Evolutionary conservation across 2,329 filamentous ascomycete genomes (phyloP).

Genomic region (Pseudogymnoascus sp.): DNA sequence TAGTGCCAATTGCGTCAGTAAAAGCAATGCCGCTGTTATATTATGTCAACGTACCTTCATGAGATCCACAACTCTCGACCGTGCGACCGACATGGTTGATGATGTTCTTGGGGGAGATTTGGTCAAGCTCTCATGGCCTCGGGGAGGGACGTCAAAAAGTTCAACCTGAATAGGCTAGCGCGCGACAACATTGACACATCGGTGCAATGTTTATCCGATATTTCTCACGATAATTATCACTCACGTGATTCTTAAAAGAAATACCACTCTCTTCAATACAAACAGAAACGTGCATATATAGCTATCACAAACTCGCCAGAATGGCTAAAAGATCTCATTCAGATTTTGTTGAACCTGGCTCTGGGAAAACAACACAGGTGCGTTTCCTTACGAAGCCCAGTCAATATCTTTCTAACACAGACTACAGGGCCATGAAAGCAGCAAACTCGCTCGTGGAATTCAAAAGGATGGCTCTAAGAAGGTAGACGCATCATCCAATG

Average conservation of each 20-base stretch:
- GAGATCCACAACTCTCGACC: constrained; percentile 60
- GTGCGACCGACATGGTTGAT: constrained; percentile 55
- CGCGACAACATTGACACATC: neutral
- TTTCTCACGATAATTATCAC: constrained; percentile 5
- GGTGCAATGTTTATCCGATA: neutral
- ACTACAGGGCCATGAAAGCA: constrained; percentile 24
- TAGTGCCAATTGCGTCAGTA: constrained; percentile 19
- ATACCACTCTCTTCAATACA: neutral
- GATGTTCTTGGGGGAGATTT: constrained; percentile 11
- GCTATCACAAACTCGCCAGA: neutral
- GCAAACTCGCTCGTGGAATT: constrained; percentile 49
- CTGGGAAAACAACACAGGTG: neutral
- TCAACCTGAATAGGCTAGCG: constrained; percentile 9
- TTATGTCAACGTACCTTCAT: constrained; percentile 57
- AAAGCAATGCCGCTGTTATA: neutral
- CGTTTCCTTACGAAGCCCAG: neutral
- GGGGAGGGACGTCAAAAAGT: constrained; percentile 7
- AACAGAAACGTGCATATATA: neutral
- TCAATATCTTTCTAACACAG: neutral
- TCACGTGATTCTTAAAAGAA: neutral
- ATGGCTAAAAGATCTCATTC: neutral
- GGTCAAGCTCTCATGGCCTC: constrained; percentile 1
- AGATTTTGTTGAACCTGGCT: neutral
- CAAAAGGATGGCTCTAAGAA: constrained; percentile 41
- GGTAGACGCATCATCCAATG: neutral